Percentiles rank a stretch among this genome's conserved stretches.
These are phyloP conservation scores for Cyclotella sp. DNA, from an alignment of 108 stramenopile genomes.

Conservation along the genomic window DNA sequence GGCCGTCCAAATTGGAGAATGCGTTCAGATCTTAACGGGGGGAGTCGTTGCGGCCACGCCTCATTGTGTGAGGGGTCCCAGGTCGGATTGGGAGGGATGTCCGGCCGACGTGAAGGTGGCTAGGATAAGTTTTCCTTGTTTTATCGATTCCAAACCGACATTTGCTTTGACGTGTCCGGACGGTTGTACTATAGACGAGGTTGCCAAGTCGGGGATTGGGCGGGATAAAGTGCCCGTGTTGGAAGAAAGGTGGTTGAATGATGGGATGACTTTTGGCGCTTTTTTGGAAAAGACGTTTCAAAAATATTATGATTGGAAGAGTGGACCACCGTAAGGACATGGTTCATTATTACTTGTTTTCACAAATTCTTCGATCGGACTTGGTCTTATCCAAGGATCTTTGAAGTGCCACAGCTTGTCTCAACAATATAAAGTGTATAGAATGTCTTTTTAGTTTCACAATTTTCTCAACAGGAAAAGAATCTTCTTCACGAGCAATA, in stretches of 20 bases:
- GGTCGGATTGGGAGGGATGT: constrained; percentile 16
- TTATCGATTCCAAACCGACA: constrained; percentile 83
- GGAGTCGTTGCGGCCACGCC: constrained; percentile 90
- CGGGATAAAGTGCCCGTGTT: constrained; percentile 79
- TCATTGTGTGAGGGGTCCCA: constrained; percentile 86
- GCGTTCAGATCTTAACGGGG: constrained; percentile 89
- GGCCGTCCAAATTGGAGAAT: constrained; percentile 95
- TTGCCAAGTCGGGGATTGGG: constrained; percentile 54
- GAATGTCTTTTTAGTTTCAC: too few species aligned
- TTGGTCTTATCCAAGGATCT: too few species aligned
- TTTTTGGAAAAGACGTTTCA: constrained; percentile 83
- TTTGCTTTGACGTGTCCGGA: constrained; percentile 69
- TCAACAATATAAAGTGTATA: too few species aligned
- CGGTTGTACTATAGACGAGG: constrained; percentile 57
- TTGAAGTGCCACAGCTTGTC: too few species aligned
- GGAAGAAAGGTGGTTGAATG: constrained; percentile 68
- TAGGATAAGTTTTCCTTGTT: constrained; percentile 80
- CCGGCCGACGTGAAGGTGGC: constrained; percentile 40
- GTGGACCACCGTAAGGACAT: too few species aligned
- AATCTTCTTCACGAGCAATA: too few species aligned
- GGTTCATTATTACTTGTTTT: too few species aligned
- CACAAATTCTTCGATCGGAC: too few species aligned
- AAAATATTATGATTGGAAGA: constrained; percentile 66
- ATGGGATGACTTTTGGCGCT: constrained; percentile 90
- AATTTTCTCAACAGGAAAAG: too few species aligned